Evolutionary conservation across 1,139 yeast species (phyloP), one percentile per base, ranked within the genome.

Genomic region (Cylindricascospora bacillispora): DNA sequence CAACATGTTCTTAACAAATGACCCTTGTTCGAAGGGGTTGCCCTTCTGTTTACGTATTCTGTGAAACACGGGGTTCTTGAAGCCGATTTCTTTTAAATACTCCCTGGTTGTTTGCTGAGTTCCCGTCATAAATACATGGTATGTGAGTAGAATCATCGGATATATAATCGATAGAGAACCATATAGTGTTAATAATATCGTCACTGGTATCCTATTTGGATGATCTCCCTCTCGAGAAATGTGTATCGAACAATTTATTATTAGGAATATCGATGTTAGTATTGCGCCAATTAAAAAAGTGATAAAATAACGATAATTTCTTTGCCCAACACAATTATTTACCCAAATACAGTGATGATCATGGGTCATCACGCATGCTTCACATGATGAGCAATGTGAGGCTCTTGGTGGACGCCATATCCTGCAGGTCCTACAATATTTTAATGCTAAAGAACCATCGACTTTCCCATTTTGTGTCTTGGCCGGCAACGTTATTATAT

Each of bases 261-360:
- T 36, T 18, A 50, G 34, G 5, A 49, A 21, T 3, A 40, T 22
- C n/a, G 41, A 30, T 3, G 46, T 26, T 20, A 45, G 9, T 4
- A 38, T 30, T 16, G 43, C 26, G 27, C 48, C 36, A 2, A 62
- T 14, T 26, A 77, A 45, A 41, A 70, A 76, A 3, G 46, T 41
- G 35, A 73, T 34, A 45, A 76, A 73, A 59, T 65, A 70, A 33
- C 66, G 48, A 52, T 79, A 80, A 46, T 80, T 81, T 33, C 80
- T 57, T 38, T 71, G 66, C 0, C 93, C 93, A 25, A 81, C 64
- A 49, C 93, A 81, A 43, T 75, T 80, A 47, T 79, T 77, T 37
- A 81, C 53, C 86, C 89, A 81, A 6, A 70, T 54, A 48, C 93
- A 81, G 54, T 81, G 93, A 49, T 81, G 93, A 49, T 81, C 93